Conservation (phyloP, 768 basidiomycete species). For the Amanita rubescens region DNA sequence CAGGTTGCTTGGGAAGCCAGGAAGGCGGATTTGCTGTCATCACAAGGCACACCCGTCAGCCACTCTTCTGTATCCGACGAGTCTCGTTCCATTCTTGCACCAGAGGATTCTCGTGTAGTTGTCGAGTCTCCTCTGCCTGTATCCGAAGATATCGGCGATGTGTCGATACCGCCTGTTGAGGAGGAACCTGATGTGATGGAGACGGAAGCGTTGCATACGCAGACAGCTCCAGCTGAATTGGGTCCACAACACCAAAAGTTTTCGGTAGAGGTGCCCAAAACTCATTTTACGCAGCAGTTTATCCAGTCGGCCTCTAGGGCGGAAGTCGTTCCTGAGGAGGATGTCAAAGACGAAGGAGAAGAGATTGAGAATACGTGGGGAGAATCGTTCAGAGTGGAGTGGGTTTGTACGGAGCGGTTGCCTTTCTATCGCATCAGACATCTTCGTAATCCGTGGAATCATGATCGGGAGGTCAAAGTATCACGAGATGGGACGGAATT, state of each 20-base stretch:
- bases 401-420: constrained; percentile 65
- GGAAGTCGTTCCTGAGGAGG: not conserved
- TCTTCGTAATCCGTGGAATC: constrained; percentile 90
- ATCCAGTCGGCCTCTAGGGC: not conserved
- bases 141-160: not conserved
- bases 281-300: not conserved
- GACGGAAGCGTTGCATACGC: constrained; percentile 9
- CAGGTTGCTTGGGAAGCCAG: constrained; percentile 51
- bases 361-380: constrained; percentile 48
- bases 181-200: not conserved
- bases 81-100: constrained; percentile 19
- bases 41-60: constrained; percentile 13
- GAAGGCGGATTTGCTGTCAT: constrained; percentile 1
- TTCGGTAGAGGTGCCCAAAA: constrained; percentile 9
- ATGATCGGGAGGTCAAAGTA: constrained; percentile 73
- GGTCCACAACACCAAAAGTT: constrained; percentile 28
- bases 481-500: constrained; percentile 90
- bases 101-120: constrained; percentile 29
- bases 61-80: constrained; percentile 2
- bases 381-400: constrained; percentile 73
- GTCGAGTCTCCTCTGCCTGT: constrained; percentile 37
- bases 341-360: constrained; percentile 12
- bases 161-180: not conserved
- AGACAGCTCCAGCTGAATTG: constrained; percentile 50
- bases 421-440: constrained; percentile 74